Evolutionary conservation across 768 basidiomycete species (phyloP).

Genomic region (Suillus occidentalis): DNA sequence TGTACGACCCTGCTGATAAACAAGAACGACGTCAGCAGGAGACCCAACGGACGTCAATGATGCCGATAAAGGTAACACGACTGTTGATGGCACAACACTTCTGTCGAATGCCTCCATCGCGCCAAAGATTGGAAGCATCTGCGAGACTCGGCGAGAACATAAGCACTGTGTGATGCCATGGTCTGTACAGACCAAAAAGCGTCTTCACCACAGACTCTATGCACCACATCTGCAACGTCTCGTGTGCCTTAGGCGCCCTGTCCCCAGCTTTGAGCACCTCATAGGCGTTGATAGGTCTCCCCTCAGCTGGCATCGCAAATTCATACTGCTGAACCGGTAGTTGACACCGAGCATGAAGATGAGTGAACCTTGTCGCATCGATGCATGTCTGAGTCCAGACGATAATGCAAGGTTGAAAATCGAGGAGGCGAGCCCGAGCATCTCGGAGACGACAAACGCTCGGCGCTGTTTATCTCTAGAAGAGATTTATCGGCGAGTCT

Average conservation of each 20-base stretch:
- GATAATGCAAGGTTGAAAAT: background rate
- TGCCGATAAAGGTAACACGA: constrained; percentile 3
- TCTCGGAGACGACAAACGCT: constrained; percentile 29
- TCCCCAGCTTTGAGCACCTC: constrained; percentile 14
- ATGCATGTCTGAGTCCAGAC: background rate
- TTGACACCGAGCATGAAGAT: constrained; percentile 33
- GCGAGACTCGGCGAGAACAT: constrained; percentile 5
- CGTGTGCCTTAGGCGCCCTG: constrained; percentile 14
- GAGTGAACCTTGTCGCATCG: constrained; percentile 16
- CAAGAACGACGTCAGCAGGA: constrained; percentile 31
- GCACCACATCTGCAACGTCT: constrained; percentile 15
- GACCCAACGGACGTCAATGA: background rate
- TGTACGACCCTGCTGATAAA: constrained; percentile 36
- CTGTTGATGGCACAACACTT: background rate
- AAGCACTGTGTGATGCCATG: constrained; percentile 15
- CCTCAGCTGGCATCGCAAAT: background rate
- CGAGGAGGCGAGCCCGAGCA: constrained; percentile 23
- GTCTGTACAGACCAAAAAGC: constrained; percentile 31
- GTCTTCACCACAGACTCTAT: constrained; percentile 9
- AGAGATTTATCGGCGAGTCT: constrained; percentile 22
- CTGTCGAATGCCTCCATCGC: background rate
- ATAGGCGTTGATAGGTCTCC: constrained; percentile 5
- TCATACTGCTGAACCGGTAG: constrained; percentile 13
- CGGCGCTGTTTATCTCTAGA: constrained; percentile 25
- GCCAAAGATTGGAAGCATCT: constrained; percentile 9